Conservation (phyloP, 495 filamentous ascomycete genomes). For the Penicillium tannophilum region DNA sequence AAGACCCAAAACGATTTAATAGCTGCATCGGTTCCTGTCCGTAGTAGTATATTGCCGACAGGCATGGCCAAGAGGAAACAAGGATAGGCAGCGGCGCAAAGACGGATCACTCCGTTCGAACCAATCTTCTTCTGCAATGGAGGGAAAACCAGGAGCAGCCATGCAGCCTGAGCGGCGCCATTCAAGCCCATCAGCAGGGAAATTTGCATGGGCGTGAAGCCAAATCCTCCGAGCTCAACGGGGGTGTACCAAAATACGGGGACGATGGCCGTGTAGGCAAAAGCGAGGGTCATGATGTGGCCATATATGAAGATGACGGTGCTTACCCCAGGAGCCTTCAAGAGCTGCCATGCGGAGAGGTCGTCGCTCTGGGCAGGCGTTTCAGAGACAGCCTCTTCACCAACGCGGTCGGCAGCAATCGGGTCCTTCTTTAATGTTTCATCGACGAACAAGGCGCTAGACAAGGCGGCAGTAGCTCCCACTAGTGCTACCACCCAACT, state of each 20-base stretch:
- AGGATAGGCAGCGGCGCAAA: conserved; percentile 57
- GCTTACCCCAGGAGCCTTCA: conserved; percentile 61
- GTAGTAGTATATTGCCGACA: conserved; percentile 54
- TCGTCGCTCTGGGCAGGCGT: conserved; percentile 5
- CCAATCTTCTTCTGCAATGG: conserved; percentile 58
- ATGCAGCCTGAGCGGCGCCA: conserved; percentile 62
- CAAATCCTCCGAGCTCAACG: conserved; percentile 57
- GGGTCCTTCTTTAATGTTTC: conserved; percentile 50
- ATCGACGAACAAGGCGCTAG: conserved; percentile 52
- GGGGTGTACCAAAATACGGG: conserved; percentile 66
- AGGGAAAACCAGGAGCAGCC: conserved; percentile 67
- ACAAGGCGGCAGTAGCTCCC: conserved; percentile 49
- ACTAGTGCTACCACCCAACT: conserved; percentile 55
- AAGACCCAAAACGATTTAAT: conserved; percentile 57
- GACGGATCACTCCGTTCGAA: conserved; percentile 59
- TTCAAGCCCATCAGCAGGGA: conserved; percentile 59
- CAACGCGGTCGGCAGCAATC: conserved; percentile 6
- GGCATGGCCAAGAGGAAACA: conserved; percentile 57
- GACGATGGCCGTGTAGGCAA: conserved; percentile 60
- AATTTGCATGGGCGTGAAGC: conserved; percentile 60
- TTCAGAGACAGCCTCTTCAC: conserved; percentile 10
- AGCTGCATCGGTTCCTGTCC: conserved; percentile 30
- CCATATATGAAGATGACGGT: conserved; percentile 63
- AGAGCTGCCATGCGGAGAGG: conserved; percentile 55
- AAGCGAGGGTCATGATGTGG: conserved; percentile 62